Conservation (phyloP, 1,139 yeast species). For the Suhomyces wounanorum region DNA sequence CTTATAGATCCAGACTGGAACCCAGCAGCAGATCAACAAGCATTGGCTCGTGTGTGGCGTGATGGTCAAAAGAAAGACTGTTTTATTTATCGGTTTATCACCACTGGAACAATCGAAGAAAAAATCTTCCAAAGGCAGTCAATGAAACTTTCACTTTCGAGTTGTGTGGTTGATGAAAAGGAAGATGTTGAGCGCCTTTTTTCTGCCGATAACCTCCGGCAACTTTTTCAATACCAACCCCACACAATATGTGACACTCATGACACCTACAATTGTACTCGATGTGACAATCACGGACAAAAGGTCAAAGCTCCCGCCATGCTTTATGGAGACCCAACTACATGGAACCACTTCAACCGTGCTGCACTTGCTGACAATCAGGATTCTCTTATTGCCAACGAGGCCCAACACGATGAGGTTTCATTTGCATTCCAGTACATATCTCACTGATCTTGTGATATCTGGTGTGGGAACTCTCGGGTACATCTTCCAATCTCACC, state of each 20-base stretch:
- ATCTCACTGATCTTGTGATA: constrained; percentile 54
- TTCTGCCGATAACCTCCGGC: constrained; percentile 76
- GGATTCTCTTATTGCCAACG: constrained; percentile 77
- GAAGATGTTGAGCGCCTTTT: constrained; percentile 93
- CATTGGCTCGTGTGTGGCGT: constrained; percentile 97
- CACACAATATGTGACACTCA: constrained; percentile 87
- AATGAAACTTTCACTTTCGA: constrained; percentile 90
- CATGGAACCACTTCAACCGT: constrained; percentile 91
- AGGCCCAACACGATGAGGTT: constrained; percentile 65
- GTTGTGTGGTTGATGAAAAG: constrained; percentile 96
- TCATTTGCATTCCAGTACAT: constrained; percentile 91
- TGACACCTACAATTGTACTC: constrained; percentile 83
- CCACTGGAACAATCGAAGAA: constrained; percentile 95
- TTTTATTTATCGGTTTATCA: constrained; percentile 87
- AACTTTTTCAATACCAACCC: constrained; percentile 70
- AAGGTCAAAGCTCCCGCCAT: constrained; percentile 71
- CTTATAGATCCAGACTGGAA: constrained; percentile 98
- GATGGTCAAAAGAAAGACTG: constrained; percentile 98
- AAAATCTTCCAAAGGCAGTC: constrained; percentile 90
- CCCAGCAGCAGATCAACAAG: constrained; percentile 98
- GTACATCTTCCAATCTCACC: constrained; percentile 1
- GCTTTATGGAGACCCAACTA: constrained; percentile 96
- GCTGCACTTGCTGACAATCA: constrained; percentile 63
- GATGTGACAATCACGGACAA: constrained; percentile 70
- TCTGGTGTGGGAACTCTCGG: neutral